These are phyloP conservation scores for Zymoseptoria pseudotritici DNA, from an alignment of 2,329 filamentous ascomycete species.

Conservation along the genomic window DNA sequence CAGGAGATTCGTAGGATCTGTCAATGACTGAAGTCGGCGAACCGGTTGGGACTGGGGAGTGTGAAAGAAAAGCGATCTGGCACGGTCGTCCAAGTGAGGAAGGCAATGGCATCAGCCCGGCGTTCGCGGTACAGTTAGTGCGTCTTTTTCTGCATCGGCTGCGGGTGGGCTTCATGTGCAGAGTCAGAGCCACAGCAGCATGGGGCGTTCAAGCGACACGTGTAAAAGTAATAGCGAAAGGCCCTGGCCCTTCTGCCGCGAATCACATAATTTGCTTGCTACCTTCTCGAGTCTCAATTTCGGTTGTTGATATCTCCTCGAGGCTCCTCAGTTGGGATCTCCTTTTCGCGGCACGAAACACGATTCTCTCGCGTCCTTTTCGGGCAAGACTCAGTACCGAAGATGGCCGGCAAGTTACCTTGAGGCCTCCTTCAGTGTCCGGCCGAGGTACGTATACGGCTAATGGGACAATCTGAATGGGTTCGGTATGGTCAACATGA, in stretches of 20 bases:
- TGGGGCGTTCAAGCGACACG: neutral
- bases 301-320: too few species aligned
- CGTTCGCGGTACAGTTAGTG: neutral
- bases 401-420: too few species aligned
- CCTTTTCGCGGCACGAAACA: too few species aligned
- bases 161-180: neutral
- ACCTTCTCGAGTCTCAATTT: too few species aligned
- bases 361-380: too few species aligned
- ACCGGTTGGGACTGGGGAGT: neutral
- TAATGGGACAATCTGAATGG: neutral
- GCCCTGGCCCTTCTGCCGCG: too few species aligned
- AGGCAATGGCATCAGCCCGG: neutral
- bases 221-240: neutral
- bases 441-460: too few species aligned
- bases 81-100: neutral
- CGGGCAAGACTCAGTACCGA: too few species aligned
- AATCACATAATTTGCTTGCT: too few species aligned
- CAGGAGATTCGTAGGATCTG: slow-evolving; percentile 15
- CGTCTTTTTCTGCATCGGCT: too few species aligned
- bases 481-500: neutral
- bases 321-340: too few species aligned
- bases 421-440: too few species aligned
- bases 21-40: slow-evolving; percentile 14
- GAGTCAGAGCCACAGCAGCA: neutral
- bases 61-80: neutral